Base-by-base conservation (phyloP, 441 rosid species). In the Melastoma candidum region DNA sequence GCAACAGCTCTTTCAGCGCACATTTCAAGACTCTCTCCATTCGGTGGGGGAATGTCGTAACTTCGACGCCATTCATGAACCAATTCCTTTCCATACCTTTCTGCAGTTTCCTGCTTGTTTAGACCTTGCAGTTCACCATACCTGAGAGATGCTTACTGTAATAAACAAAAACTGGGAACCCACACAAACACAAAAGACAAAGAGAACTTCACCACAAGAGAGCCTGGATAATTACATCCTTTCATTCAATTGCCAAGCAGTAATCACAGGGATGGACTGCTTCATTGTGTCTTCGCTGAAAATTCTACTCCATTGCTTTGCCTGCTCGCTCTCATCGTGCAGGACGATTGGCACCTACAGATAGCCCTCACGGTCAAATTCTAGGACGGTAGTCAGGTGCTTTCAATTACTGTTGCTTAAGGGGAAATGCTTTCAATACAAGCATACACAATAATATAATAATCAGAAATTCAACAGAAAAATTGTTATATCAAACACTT, bases 21-120 rank as follows among this genome's bases (percentile, higher is more conserved):
- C 96, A 93, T 93, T 75, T 89, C 95, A 76, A 94, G 79, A 68
- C 99, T 93, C 76, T 93, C 97, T 4, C 99, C 99, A 47, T 80
- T 77, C 0, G 99, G 96, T 7, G 97, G 97, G 68, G 96, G 96
- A 51, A 80, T 93, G 58, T 87, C 87, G 62, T 83, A 93, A 73
- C 99, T 93, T 64, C 97, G 72, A 53, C 99, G 86, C 99, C 99
- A 94, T 75, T 89, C 96, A 0, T 87, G 95, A 65, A 94, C 96
- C 70, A 87, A 74, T 48, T 89, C 87, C 52, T 80, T 87, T 60
- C 99, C 99, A 46, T 74, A 94, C 71, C 83, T 81, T 36, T 84
- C 87, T 9, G 99, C 96, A 0, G 99, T 94, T 74, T 89, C 97
- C 64, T 83, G 74, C 78, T 93, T 94, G 73, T 94, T 93, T 32